Conservation (phyloP, 2,329 filamentous ascomycete genomes). For the Fusarium foetens region DNA sequence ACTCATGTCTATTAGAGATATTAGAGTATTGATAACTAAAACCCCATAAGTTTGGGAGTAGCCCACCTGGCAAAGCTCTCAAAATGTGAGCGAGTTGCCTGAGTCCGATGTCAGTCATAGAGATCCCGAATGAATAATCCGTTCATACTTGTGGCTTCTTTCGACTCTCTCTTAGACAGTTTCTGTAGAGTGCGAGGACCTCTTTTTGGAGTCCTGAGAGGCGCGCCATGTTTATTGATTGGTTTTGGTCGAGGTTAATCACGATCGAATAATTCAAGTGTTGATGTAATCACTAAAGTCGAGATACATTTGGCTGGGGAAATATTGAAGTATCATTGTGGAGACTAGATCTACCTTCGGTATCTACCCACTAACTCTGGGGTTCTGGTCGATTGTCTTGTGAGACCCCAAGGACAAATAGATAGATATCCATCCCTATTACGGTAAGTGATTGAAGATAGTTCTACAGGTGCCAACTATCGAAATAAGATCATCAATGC, state of each 20-base stretch:
- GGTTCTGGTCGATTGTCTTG: background rate
- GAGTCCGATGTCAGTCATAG: conserved; percentile 23
- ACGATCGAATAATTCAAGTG: background rate
- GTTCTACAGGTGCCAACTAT: too few relatives aligned
- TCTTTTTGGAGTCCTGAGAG: conserved; percentile 91
- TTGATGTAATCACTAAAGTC: conserved; percentile 15
- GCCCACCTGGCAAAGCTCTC: conserved; percentile 70
- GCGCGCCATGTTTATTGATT: conserved; percentile 36
- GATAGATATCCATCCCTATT: background rate
- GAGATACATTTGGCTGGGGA: background rate
- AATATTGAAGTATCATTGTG: conserved; percentile 20
- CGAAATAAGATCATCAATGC: too few relatives aligned
- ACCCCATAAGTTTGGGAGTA: background rate
- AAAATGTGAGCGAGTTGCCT: conserved; percentile 69
- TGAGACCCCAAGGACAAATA: background rate
- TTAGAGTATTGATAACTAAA: background rate
- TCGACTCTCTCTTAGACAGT: conserved; percentile 82
- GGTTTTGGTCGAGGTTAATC: background rate
- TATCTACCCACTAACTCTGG: background rate
- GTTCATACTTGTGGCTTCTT: conserved; percentile 77
- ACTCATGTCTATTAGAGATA: conserved; percentile 70
- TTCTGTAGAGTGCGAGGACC: conserved; percentile 85
- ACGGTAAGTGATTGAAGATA: background rate
- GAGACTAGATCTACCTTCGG: conserved; percentile 3
- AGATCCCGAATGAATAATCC: background rate